Conservation (phyloP, 2,329 filamentous ascomycete species). For the Colletotrichum cuscutae region DNA sequence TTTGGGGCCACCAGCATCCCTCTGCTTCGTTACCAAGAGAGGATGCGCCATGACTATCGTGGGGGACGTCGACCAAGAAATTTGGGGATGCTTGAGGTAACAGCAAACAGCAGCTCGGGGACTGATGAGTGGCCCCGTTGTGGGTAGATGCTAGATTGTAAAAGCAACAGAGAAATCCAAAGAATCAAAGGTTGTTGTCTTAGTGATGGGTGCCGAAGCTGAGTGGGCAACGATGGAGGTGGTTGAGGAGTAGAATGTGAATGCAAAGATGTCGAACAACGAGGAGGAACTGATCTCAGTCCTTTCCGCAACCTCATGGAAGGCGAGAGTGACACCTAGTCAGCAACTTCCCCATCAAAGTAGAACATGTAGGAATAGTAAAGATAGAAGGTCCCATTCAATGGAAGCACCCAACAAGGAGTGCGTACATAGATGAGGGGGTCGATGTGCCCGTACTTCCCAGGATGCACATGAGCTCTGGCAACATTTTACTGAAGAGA, state of each 20-base stretch:
- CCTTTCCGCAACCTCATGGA: neutral
- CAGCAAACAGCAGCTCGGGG: neutral
- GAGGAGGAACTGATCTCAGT: no score
- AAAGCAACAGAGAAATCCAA: neutral
- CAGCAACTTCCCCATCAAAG: neutral
- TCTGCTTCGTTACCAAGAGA: neutral
- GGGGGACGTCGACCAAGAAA: neutral
- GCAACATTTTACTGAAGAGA: neutral
- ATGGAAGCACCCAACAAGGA: neutral
- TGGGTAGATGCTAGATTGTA: neutral
- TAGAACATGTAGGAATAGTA: neutral
- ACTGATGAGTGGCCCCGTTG: neutral
- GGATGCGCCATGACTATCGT: neutral
- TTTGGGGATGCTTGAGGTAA: neutral
- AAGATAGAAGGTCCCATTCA: neutral
- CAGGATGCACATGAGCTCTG: neutral
- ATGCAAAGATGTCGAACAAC: neutral
- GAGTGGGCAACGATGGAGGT: neutral
- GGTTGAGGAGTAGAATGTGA: neutral
- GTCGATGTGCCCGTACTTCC: neutral
- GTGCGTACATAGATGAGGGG: neutral
- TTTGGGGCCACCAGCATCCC: neutral
- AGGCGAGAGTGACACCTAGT: neutral
- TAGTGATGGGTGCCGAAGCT: neutral
- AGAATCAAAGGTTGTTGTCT: neutral